Base-by-base conservation (phyloP, 148 eudicot genomes). In the Amaranthus cruentus region DNA sequence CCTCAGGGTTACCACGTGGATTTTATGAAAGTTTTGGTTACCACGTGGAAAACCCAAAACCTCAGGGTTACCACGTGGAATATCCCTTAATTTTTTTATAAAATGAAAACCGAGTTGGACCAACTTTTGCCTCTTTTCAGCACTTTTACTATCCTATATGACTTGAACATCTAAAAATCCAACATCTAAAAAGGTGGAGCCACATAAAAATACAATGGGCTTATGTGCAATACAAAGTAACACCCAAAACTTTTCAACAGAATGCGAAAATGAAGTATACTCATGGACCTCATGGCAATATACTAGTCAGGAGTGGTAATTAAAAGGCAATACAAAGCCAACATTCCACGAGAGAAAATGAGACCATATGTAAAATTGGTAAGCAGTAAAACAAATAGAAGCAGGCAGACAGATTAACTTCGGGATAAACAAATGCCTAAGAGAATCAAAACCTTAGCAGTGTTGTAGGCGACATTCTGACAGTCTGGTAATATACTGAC, bases 401-500 rank as follows among this genome's bases (percentile, higher is more conserved):
- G 38, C 51, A 75, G 63, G 63, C 49, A 62, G 62, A 70, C 13
- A 75, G 60, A 71, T 51, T 50, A 53, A 54, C 47, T 9, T 67
- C 44, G 64, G 15, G 50, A 56, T 63, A 75, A 43, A 51, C 12
- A 61, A 71, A 47, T 53, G 21, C 61, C 60, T 28, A 71, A 72
- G 43, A 70, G 64, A 69, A 62, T 47, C 81, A 76, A 70, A 66
- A 95, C 98, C 98, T 88, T 85, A 43, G 98, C 98, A 44, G 93
- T 91, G 82, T 86, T 95, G 83, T 87, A 91, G 81, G 90, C 97
- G 69, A 82, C 83, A 76, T 85, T 87, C 76, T 55, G 79, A 89
- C 98, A 95, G 86, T 95, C 97, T 65, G 98, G 98, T 71, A 95
- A 80, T 78, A 95, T 88, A 76, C 97, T 95, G 79, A 95, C 98